phyloP scores from a whole-genome alignment of 176 grass and related monocot species.

The Phoenix roebelenii region DNA sequence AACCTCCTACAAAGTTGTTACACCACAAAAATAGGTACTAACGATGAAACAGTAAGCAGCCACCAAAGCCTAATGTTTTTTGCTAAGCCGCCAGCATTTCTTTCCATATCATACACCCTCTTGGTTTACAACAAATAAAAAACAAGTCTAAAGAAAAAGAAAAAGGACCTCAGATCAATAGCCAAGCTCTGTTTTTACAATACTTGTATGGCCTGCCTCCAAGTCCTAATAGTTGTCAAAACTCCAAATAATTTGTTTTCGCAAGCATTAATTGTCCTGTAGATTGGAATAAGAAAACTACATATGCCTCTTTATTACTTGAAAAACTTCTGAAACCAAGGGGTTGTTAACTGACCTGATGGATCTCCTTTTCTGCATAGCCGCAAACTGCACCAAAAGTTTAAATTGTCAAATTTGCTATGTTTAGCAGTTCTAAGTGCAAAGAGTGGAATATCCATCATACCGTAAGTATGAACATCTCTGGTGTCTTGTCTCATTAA shows the following conservation, averaged over 20 bases:
- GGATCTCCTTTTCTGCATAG: slow-evolving; percentile 69
- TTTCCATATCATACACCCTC: not conserved
- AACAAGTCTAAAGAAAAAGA: too few species aligned
- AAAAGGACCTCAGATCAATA: too few species aligned
- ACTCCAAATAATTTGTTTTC: too few species aligned
- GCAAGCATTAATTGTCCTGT: too few species aligned
- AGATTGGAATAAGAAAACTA: too few species aligned
- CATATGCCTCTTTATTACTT: too few species aligned
- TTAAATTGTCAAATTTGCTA: slow-evolving; percentile 20
- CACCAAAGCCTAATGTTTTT: not conserved
- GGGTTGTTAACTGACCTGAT: slow-evolving; percentile 42
- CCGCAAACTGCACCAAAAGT: slow-evolving; percentile 41
- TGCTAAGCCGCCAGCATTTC: not conserved
- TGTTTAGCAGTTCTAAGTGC: not conserved
- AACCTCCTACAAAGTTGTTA: too few species aligned
- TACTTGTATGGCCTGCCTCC: too few species aligned
- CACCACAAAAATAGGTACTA: too few species aligned
- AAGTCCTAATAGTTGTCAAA: too few species aligned
- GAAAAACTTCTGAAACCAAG: too few species aligned
- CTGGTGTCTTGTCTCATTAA: slow-evolving; percentile 82
- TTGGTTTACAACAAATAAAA: not conserved
- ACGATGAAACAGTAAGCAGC: not conserved
- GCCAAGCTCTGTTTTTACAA: too few species aligned
- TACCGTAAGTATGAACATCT: slow-evolving; percentile 83
- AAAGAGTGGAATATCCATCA: not conserved